Conservation (phyloP, 345 rosid species). For the Aquilaria yunnanensis region DNA sequence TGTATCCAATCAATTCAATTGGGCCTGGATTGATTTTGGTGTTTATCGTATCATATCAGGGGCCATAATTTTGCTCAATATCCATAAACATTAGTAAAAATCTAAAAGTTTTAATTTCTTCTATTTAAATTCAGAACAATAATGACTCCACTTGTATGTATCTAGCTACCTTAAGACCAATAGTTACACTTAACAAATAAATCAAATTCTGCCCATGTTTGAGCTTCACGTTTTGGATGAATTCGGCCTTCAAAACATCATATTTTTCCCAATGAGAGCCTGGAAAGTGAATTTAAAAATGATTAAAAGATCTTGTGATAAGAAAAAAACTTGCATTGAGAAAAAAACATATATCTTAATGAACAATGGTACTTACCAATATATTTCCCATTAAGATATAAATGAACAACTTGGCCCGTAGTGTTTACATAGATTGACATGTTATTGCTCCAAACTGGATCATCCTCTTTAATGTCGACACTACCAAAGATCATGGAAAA, state of each 20-base stretch:
- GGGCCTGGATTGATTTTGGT: slow-evolving; percentile 35
- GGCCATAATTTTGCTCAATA: slow-evolving; percentile 39
- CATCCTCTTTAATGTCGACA: slow-evolving; percentile 28
- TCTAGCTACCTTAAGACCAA: slow-evolving; percentile 45
- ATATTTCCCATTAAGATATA: slow-evolving; percentile 47
- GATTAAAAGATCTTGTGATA: too few relatives aligned
- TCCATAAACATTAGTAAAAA: neutral
- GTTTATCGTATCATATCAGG: slow-evolving; percentile 17
- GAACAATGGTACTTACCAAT: neutral
- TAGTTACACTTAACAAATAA: slow-evolving; percentile 46
- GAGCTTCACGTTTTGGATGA: slow-evolving; percentile 28
- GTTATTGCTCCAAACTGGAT: slow-evolving; percentile 34
- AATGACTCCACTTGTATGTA: too few relatives aligned
- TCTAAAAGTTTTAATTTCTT: too few relatives aligned
- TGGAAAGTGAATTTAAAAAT: neutral
- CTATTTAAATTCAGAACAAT: too few relatives aligned
- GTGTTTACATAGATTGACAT: slow-evolving; percentile 38
- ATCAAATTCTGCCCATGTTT: slow-evolving; percentile 39
- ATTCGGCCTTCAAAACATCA: slow-evolving; percentile 29
- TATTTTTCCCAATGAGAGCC: slow-evolving; percentile 36
- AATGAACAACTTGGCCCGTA: slow-evolving; percentile 56
- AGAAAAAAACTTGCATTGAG: too few relatives aligned
- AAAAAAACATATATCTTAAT: neutral
- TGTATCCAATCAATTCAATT: slow-evolving; percentile 27
- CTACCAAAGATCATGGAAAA: neutral